Evolutionary conservation across 1,284 basidiomycete species (phyloP).

Genomic region (Trichosporon sp.): DNA sequence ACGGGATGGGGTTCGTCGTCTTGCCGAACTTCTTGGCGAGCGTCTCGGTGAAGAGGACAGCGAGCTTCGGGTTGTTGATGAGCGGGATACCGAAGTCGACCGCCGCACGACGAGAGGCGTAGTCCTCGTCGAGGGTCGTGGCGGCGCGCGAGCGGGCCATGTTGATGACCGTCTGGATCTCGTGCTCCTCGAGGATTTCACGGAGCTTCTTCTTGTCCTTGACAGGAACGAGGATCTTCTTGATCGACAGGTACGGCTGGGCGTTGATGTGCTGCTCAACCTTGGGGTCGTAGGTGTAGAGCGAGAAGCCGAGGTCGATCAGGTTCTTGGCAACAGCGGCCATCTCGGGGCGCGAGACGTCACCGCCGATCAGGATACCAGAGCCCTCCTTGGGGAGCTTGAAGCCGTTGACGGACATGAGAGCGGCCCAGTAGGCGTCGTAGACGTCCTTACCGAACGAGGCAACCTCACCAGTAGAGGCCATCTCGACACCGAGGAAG

Average conservation of each 20-base stretch:
- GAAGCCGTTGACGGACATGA: conserved; percentile 65
- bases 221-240: conserved; percentile 93
- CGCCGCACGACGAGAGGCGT: conserved; percentile 86
- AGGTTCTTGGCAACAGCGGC: conserved; percentile 73
- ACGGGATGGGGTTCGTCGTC: conserved; percentile 68
- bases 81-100: conserved; percentile 81
- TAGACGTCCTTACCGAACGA: conserved; percentile 90
- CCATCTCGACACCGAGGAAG: conserved; percentile 98
- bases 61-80: conserved; percentile 85
- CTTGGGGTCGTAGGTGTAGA: conserved; percentile 66
- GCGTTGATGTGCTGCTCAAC: conserved; percentile 82
- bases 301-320: conserved; percentile 97
- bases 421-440: conserved; percentile 97
- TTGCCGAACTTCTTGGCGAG: conserved; percentile 81
- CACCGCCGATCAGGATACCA: conserved; percentile 58
- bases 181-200: conserved; percentile 74
- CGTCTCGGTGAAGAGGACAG: conserved; percentile 85
- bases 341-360: conserved; percentile 84
- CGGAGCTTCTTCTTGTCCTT: conserved; percentile 94
- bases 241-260: conserved; percentile 66
- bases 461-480: conserved; percentile 97
- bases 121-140: conserved; percentile 85
- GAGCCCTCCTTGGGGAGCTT: conserved; percentile 64
- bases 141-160: conserved; percentile 75
- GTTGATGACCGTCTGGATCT: conserved; percentile 95